Conservation (phyloP, 179 eudicot species). For the Corrigiola litoralis region DNA sequence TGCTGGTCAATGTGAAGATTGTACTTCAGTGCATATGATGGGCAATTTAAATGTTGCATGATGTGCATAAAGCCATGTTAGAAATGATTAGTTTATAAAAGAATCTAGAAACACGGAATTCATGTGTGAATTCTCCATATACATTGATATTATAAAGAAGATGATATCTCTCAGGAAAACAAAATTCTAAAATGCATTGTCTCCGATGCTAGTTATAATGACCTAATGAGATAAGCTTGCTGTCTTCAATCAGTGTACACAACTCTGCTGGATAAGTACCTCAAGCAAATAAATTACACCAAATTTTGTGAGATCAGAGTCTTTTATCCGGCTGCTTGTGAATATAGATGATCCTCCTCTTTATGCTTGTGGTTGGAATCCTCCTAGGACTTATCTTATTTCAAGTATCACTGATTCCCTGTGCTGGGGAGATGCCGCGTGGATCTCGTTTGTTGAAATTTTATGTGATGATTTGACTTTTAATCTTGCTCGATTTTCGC, state of each 20-base stretch:
- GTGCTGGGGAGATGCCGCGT: no score
- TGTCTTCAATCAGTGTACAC: no score
- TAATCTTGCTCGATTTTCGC: no score
- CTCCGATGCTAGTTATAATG: no score
- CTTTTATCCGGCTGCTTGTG: no score
- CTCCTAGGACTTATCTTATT: background rate
- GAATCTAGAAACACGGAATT: background rate
- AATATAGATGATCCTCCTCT: background rate
- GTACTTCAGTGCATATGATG: background rate
- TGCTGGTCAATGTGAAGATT: background rate
- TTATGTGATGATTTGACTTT: background rate
- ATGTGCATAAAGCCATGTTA: background rate
- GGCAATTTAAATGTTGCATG: background rate
- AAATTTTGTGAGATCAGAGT: no score
- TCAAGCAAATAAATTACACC: no score
- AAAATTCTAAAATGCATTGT: background rate
- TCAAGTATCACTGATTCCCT: background rate
- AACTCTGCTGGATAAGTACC: no score
- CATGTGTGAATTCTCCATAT: background rate
- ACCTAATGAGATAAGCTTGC: no score
- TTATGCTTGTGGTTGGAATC: background rate
- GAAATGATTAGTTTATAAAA: background rate
- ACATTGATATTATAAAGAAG: background rate
- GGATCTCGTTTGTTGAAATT: background rate
- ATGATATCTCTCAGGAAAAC: background rate